Evolutionary conservation across 148 eudicot genomes (phyloP).

Genomic region (Selenicereus undatus): DNA sequence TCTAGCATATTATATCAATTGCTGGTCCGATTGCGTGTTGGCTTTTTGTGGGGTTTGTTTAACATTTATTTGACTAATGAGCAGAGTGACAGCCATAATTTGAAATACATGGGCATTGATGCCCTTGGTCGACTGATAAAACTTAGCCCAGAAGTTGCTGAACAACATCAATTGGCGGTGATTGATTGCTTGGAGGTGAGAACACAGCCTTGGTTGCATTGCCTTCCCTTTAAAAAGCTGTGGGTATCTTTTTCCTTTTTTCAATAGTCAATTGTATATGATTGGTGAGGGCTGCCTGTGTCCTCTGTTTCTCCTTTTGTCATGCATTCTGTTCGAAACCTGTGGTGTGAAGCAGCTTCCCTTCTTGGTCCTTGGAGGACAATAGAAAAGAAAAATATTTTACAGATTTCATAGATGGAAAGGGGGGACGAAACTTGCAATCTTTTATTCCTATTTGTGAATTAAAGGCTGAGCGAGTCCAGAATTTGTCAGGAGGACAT

Average conservation of each 20-base stretch:
- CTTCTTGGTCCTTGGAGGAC: not conserved
- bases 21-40: not conserved
- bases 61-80: constrained; percentile 19
- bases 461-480: not conserved
- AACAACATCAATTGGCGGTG: constrained; percentile 96
- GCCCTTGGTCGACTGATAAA: constrained; percentile 88
- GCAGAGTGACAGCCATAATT: constrained; percentile 96
- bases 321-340: not conserved
- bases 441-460: not conserved
- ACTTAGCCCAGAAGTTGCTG: constrained; percentile 91
- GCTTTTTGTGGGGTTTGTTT: not conserved
- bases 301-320: not conserved
- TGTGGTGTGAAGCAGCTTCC: not conserved
- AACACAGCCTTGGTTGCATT: not conserved
- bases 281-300: not conserved
- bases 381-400: not conserved
- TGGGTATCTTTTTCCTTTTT: not conserved
- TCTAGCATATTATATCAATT: not conserved
- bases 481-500: not conserved
- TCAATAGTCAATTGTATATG: not conserved
- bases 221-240: not conserved
- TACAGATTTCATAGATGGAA: not conserved
- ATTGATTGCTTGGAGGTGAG: constrained; percentile 98
- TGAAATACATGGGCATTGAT: constrained; percentile 97
- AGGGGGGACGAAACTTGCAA: not conserved